A percentile compares a stretch with the other conserved stretches of the same genome.
Evolutionary conservation across 2,329 filamentous ascomycete genomes (phyloP).

Genomic region (Fusarium liriodendri): DNA sequence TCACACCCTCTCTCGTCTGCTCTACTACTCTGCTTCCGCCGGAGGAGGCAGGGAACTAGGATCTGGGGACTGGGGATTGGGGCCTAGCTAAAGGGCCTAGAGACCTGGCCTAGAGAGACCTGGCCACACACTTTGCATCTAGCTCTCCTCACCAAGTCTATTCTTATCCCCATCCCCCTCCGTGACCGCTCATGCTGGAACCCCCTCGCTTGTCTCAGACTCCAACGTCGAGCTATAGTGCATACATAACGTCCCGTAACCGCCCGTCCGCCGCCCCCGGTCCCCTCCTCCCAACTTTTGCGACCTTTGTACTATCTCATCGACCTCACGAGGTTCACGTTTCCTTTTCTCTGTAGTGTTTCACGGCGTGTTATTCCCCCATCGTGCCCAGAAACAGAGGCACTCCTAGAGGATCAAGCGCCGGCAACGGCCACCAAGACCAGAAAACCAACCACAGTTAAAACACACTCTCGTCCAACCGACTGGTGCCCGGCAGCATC

Average conservation of each 20-base stretch:
- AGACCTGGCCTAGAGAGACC: constrained; percentile 30
- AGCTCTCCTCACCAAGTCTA: constrained; percentile 37
- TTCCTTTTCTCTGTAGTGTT: constrained; percentile 45
- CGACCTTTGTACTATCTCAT: constrained; percentile 50
- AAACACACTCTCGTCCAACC: constrained; percentile 25
- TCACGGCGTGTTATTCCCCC: constrained; percentile 40
- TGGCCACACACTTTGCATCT: constrained; percentile 30
- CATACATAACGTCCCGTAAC: constrained; percentile 63
- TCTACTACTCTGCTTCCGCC: constrained; percentile 26
- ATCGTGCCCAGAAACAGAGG: constrained; percentile 26
- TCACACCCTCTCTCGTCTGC: constrained; percentile 31
- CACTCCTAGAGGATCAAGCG: constrained; percentile 43
- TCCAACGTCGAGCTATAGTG: constrained; percentile 42
- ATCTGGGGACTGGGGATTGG: constrained; percentile 11
- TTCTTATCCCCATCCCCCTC: constrained; percentile 42
- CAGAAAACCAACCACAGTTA: constrained; percentile 37
- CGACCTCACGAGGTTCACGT: constrained; percentile 48
- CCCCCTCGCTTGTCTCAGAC: constrained; percentile 34
- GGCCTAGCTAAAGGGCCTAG: constrained; percentile 17
- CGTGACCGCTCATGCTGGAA: constrained; percentile 35
- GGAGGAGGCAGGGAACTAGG: constrained; percentile 29
- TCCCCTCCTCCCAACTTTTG: constrained; percentile 55
- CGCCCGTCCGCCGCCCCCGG: constrained; percentile 52
- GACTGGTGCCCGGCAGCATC: constrained; percentile 35
- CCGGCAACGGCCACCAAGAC: constrained; percentile 53